Evolutionary conservation across 73 alveolate species (phyloP).

Genomic region (Paramecium primaurelia): DNA sequence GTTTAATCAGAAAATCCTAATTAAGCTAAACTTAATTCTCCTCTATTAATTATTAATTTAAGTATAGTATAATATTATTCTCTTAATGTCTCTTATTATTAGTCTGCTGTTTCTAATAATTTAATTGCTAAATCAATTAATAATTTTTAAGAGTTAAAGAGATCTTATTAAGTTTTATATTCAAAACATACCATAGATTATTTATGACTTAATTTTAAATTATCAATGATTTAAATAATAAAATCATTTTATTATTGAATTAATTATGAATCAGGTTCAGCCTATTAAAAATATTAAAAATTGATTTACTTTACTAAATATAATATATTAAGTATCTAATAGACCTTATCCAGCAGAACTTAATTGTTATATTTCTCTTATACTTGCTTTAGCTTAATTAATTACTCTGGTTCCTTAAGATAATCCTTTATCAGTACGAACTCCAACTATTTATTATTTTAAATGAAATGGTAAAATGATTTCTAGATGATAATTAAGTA

Average conservation of each 20-base stretch:
- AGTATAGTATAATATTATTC: slow-evolving; percentile 64
- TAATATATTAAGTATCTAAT: not conserved
- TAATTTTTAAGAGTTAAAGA: slow-evolving; percentile 61
- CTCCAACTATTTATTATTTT: slow-evolving; percentile 60
- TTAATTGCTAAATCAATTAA: slow-evolving; percentile 70
- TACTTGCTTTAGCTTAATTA: not conserved
- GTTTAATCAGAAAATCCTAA: slow-evolving; percentile 57
- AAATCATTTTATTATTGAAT: slow-evolving; percentile 44
- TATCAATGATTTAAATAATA: not conserved
- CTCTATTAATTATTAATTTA: slow-evolving; percentile 65
- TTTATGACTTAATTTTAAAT: slow-evolving; percentile 53
- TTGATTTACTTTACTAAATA: not conserved
- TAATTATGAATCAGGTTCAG: not conserved
- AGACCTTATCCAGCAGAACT: slow-evolving; percentile 30
- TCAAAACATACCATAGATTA: slow-evolving; percentile 73
- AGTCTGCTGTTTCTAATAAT: slow-evolving; percentile 67
- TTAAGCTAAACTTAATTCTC: slow-evolving; percentile 69
- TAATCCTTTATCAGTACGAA: slow-evolving; percentile 73
- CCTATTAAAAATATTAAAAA: not conserved
- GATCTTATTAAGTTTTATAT: slow-evolving; percentile 64
- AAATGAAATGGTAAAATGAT: not conserved
- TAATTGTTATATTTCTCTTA: not conserved
- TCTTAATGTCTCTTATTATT: slow-evolving; percentile 65
- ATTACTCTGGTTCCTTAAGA: slow-evolving; percentile 65
- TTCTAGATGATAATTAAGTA: slow-evolving; percentile 21